phyloP scores from a whole-genome alignment of 2,329 filamentous ascomycete genomes.

The Colletotrichum melonis region DNA sequence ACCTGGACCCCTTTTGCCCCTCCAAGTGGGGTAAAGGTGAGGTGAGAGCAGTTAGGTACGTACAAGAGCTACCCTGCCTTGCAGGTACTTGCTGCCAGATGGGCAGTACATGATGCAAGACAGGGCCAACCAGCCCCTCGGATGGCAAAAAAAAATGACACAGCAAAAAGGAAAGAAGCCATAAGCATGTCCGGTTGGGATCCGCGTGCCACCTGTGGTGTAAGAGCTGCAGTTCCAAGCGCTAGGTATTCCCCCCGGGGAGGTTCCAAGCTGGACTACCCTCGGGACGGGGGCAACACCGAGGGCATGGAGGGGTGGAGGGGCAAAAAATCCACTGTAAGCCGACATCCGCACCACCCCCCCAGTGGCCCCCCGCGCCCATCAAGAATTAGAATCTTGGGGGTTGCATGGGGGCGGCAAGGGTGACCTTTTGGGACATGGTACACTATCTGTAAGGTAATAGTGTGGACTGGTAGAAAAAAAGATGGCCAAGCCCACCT shows the following conservation, averaged over 20 bases:
- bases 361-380: too few relatives aligned
- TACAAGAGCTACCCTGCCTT: constrained; percentile 24
- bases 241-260: not conserved
- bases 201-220: constrained; percentile 6
- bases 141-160: constrained; percentile 3
- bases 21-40: constrained; percentile 27
- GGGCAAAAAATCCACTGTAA: not conserved
- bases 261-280: not conserved
- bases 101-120: constrained; percentile 28
- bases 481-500: not conserved
- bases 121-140: constrained; percentile 1
- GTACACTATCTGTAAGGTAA: not conserved
- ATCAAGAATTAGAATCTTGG: not conserved
- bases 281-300: constrained; percentile 25
- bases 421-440: not conserved
- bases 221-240: constrained; percentile 21
- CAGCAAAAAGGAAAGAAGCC: not conserved
- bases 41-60: not conserved
- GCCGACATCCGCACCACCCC: not conserved
- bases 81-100: not conserved
- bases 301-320: constrained; percentile 10
- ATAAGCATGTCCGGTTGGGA: not conserved
- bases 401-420: not conserved
- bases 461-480: not conserved
- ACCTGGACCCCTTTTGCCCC: constrained; percentile 33